These are phyloP conservation scores for Plectranthus barbatus DNA, from an alignment of 257 asterid species.

Conservation along the genomic window DNA sequence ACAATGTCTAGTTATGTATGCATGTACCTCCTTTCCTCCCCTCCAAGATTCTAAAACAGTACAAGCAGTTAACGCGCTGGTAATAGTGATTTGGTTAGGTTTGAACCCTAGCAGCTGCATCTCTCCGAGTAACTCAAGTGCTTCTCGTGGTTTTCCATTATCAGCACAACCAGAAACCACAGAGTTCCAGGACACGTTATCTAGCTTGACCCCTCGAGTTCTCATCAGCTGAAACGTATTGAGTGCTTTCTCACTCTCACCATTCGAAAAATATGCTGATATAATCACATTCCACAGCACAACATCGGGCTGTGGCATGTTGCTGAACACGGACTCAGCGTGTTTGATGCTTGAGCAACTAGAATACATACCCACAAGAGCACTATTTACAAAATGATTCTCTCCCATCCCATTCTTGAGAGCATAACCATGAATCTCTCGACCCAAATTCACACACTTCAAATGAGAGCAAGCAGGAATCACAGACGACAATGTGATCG, in stretches of 20 bases:
- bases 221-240: constrained; percentile 38
- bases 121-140: constrained; percentile 33
- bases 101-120: constrained; percentile 49
- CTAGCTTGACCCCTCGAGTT: constrained; percentile 30
- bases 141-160: constrained; percentile 36
- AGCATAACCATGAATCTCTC: constrained; percentile 48
- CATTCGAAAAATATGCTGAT: constrained; percentile 54
- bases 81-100: constrained; percentile 58
- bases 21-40: constrained; percentile 58
- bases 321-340: constrained; percentile 44
- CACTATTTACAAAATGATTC: constrained; percentile 54
- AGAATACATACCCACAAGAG: constrained; percentile 64
- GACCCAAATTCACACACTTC: constrained; percentile 44
- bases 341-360: constrained; percentile 47
- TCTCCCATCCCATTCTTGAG: constrained; percentile 46
- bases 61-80: constrained; percentile 46
- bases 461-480: constrained; percentile 66
- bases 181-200: constrained; percentile 53
- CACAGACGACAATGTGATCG: constrained; percentile 48
- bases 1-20: constrained; percentile 26
- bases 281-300: constrained; percentile 58
- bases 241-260: constrained; percentile 47
- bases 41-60: constrained; percentile 40
- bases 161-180: constrained; percentile 53
- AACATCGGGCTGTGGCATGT: constrained; percentile 31